Evolutionary conservation across 164 flowering plant genomes (phyloP).

Genomic region (Cinnamomum chago): DNA sequence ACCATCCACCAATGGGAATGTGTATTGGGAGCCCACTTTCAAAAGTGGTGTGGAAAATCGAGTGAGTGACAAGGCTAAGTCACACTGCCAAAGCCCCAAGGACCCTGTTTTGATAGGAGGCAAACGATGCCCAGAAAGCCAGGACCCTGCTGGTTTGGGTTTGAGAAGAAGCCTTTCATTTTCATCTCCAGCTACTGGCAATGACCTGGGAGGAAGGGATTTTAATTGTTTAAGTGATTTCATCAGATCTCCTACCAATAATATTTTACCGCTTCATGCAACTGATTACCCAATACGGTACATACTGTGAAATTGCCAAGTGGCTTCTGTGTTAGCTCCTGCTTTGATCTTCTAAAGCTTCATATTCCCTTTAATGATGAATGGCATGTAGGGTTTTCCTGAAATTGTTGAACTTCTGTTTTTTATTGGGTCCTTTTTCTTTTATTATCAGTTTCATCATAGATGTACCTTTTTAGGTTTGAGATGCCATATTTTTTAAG

Average conservation of each 20-base stretch:
- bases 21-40: constrained; percentile 35
- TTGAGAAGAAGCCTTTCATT: constrained; percentile 76
- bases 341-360: background rate
- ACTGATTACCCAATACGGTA: constrained; percentile 45
- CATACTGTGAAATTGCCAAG: constrained; percentile 8
- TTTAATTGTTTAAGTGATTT: constrained; percentile 21
- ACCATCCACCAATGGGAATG: constrained; percentile 38
- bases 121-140: constrained; percentile 26
- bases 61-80: constrained; percentile 1
- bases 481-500: background rate
- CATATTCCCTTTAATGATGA: background rate
- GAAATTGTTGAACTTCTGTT: background rate
- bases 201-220: constrained; percentile 25
- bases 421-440: background rate
- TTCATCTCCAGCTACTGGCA: constrained; percentile 50
- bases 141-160: constrained; percentile 26
- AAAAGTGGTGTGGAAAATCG: constrained; percentile 20
- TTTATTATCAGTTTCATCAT: background rate
- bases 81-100: constrained; percentile 19
- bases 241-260: constrained; percentile 37
- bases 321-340: background rate
- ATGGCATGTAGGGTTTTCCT: background rate
- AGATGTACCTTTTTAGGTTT: background rate
- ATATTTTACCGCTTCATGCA: constrained; percentile 17
- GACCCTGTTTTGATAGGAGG: constrained; percentile 24